Evolutionary conservation across 1,139 yeast species (phyloP), one percentile per base, ranked within the genome.

Genomic region (Saccharomycopsis hybrid): DNA sequence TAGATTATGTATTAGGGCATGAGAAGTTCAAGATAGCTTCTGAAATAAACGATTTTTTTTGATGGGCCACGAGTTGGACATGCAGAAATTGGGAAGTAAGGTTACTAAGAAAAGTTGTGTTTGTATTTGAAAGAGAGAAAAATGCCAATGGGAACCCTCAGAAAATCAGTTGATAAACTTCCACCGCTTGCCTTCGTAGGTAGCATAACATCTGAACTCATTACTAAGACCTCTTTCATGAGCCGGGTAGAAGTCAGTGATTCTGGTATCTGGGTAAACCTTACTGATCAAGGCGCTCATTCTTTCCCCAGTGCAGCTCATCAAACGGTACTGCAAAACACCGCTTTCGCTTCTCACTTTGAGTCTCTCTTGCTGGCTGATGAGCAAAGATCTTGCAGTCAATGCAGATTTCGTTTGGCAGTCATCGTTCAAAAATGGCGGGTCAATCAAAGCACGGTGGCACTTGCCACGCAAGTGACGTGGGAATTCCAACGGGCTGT

Each of bases 261-360:
- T 72, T 30, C 66, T 60, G 1, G 85, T 72, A 49, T 74, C 85
- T 4, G 89, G 86, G 59, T 88, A 88, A 27, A 76, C 76, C 49
- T 72, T 70, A 41, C 69, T 62, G 40, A 88, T 77, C 18, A 84
- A 65, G 3, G 74, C 74, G 31, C 73, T 71, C 92, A 89, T 88
- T 64, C 96, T 75, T 67, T 89, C 96, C 31, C 96, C 96, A 1
- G 97, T 88, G 55, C 94, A 85, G 3, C 86, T 77, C 25, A 86
- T 73, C 40, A 84, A 64, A 58, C 78, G 77, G 58, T 73, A 75
- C 53, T 71, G 70, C n/a, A 58, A 52, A 38, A 60, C 72, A 1
- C 82, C 82, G 3, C 55, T 48, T 7, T 52, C 11, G 53, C 80
- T 70, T 55, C 62, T 67, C 28, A 31, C 25, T n/a, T 8, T 5